phyloP scores from a whole-genome alignment of 2,329 filamentous ascomycete genomes.

The Xylariaceae sp. region DNA sequence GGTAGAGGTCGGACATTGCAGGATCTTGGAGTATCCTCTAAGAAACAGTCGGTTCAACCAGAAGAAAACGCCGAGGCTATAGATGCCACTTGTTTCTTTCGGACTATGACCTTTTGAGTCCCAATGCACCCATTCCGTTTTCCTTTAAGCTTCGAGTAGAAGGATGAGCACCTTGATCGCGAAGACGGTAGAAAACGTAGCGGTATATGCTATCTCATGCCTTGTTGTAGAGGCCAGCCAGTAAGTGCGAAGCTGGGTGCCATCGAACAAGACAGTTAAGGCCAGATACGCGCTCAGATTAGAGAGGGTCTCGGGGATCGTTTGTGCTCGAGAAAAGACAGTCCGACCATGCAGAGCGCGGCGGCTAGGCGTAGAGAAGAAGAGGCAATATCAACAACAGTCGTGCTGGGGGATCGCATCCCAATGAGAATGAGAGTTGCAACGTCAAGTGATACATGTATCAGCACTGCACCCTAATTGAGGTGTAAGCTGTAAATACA shows the following conservation, averaged over 20 bases:
- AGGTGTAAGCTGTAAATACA: not conserved
- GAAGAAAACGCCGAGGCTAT: constrained; percentile 33
- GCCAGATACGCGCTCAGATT: constrained; percentile 43
- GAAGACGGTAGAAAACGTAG: constrained; percentile 17
- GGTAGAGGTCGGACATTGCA: constrained; percentile 35
- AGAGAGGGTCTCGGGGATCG: constrained; percentile 39
- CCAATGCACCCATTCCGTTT: constrained; percentile 16
- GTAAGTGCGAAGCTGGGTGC: constrained; percentile 41
- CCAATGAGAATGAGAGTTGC: constrained; percentile 10
- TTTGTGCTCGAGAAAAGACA: constrained; percentile 21
- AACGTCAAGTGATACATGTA: constrained; percentile 16
- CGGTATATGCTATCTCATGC: constrained; percentile 9
- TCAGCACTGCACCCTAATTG: constrained; percentile 14
- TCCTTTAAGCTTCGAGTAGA: constrained; percentile 22
- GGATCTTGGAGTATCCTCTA: constrained; percentile 34
- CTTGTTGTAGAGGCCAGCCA: constrained; percentile 33
- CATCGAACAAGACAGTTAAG: constrained; percentile 43
- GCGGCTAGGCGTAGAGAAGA: constrained; percentile 15
- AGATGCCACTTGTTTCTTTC: constrained; percentile 36
- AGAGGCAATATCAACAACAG: constrained; percentile 13
- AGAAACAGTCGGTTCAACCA: constrained; percentile 36
- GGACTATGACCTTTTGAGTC: constrained; percentile 27
- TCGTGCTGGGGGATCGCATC: constrained; percentile 2
- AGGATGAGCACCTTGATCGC: constrained; percentile 20
- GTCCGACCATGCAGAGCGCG: constrained; percentile 15